phyloP scores from a whole-genome alignment of 2,329 filamentous ascomycete genomes.

The Fusarium nurragi region DNA sequence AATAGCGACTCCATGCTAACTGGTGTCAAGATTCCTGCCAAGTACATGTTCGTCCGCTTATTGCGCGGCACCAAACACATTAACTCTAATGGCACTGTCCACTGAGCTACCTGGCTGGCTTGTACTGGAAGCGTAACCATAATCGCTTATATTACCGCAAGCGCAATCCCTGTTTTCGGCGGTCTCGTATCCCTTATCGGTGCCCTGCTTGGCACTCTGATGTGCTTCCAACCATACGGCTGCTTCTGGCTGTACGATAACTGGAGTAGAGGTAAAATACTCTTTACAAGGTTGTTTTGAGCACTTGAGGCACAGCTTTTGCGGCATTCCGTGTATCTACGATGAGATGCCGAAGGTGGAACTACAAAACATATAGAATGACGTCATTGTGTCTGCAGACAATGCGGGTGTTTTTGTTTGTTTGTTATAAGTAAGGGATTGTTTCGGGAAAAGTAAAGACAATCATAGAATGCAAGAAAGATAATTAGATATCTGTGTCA shows the following conservation, averaged over 20 bases:
- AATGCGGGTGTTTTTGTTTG: no score
- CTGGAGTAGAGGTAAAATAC: constrained; percentile 33
- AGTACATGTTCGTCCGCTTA: constrained; percentile 31
- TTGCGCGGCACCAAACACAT: constrained; percentile 46
- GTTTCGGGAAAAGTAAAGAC: no score
- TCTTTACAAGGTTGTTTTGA: no score
- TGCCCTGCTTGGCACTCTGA: constrained; percentile 43
- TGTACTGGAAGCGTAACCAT: constrained; percentile 42
- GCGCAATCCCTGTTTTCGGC: constrained; percentile 41
- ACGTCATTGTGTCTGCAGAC: no score
- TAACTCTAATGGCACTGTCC: constrained; percentile 41
- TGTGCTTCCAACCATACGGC: constrained; percentile 45
- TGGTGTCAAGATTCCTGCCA: constrained; percentile 17
- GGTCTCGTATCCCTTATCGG: constrained; percentile 44
- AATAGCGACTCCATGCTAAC: not conserved
- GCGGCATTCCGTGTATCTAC: no score
- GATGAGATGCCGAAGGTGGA: no score
- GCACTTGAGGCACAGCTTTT: no score
- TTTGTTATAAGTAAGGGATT: no score
- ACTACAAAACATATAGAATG: no score
- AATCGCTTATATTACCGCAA: constrained; percentile 44
- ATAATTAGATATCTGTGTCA: no score
- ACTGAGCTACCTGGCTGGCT: constrained; percentile 47
- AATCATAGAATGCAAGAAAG: no score
- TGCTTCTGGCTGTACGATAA: constrained; percentile 46